Percentiles rank a stretch among this genome's conserved stretches.
phyloP scores from a whole-genome alignment of 1,284 basidiomycete species.

The Fomitopsis betulina region DNA sequence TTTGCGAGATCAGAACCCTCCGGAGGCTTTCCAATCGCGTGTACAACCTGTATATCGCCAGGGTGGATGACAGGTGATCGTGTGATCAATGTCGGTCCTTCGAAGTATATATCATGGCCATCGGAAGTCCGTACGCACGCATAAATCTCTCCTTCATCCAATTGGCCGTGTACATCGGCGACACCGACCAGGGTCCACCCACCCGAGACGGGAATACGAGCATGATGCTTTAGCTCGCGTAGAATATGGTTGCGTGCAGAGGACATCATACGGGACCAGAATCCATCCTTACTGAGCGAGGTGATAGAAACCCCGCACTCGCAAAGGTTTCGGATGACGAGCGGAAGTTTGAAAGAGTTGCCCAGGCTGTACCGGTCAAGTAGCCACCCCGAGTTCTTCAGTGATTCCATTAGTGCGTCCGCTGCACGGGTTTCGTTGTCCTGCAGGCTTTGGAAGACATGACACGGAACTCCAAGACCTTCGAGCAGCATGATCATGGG shows the following conservation, averaged over 20 bases:
- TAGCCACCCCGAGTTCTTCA: constrained; percentile 41
- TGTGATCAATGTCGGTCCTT: constrained; percentile 54
- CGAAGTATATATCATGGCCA: constrained; percentile 38
- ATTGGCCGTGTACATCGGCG: constrained; percentile 52
- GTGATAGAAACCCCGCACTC: constrained; percentile 26
- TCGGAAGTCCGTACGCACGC: constrained; percentile 44
- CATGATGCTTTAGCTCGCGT: constrained; percentile 60
- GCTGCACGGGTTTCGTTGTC: constrained; percentile 45
- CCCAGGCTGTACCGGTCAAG: constrained; percentile 43
- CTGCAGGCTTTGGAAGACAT: constrained; percentile 54
- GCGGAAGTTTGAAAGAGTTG: constrained; percentile 34
- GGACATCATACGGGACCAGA: constrained; percentile 48
- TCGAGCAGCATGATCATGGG: constrained; percentile 70
- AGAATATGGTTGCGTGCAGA: constrained; percentile 56
- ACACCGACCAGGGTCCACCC: constrained; percentile 67
- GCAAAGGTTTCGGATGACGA: constrained; percentile 33
- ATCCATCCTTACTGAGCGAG: constrained; percentile 31
- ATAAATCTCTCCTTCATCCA: constrained; percentile 52
- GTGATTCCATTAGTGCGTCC: constrained; percentile 34
- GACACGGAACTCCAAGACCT: constrained; percentile 44
- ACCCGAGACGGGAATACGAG: constrained; percentile 59
- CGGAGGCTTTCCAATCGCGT: constrained; percentile 55
- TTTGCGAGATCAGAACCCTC: constrained; percentile 42
- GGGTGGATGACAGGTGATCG: constrained; percentile 66
- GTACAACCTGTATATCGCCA: constrained; percentile 59